Base-by-base conservation (phyloP, 768 basidiomycete genomes). In the Sistotremastrum niveocremeum region DNA sequence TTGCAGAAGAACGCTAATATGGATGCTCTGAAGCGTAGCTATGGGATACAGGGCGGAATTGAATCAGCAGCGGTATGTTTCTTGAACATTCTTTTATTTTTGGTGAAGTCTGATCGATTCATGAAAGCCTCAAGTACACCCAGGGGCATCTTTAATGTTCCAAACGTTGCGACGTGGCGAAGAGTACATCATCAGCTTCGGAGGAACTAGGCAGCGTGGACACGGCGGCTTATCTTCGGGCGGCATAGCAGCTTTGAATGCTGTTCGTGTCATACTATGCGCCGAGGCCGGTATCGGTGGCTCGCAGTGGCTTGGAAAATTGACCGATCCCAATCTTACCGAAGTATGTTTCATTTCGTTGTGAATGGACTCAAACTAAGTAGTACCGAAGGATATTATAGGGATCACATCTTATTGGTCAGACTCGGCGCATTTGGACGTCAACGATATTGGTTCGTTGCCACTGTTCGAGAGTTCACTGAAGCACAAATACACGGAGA, bases 191-290 rank as follows among this genome's bases (percentile, higher is more conserved):
- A 63, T 73, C 37, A 73, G 71, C 2, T 67, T 71, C 49, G 58
- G 54, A 4, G 73, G 77, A n/a, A 68, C 73, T 9, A 73, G 79
- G 39, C 80, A 81, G 51, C 81, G 80, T 45, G 51, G 46, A 2
- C 60, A 60, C n/a, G 64, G 67, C 7, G 65, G 69, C 5, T 58
- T 60, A 33, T 73, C 80, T 38, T 69, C 79, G 3, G 83, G 80
- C 49, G 81, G 81, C 11, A 65, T 84, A 29, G 80, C 81, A 29
- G 74, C 76, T 2, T 59, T 82, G 54, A 81, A 82, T 55, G 80
- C 77, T 49, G 76, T 72, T 7, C 65, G 77, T 44, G 52, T 76
- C 5, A 62, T 70, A 6, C 67, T 78, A 34, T n/a, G n/a, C n/a
- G n/a, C n/a, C n/a, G n/a, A n/a, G n/a, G n/a, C n/a, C 63, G 41